Conservation (phyloP, 2,329 filamentous ascomycete genomes). For the Ceratocystiopsis minuta region DNA sequence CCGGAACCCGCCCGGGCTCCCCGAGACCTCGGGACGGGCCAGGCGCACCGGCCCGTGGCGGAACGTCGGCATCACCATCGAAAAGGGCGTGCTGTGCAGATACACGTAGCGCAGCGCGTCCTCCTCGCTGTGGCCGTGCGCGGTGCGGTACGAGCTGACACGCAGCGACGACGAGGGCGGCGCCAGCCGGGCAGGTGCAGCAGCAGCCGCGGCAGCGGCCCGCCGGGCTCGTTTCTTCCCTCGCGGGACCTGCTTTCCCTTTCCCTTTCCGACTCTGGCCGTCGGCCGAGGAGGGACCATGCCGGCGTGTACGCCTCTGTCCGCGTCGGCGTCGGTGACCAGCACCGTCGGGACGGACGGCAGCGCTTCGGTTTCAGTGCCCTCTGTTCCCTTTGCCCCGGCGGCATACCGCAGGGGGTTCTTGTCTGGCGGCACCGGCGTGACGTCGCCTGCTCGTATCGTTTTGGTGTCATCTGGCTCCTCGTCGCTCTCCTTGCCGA, state of each 20-base stretch:
- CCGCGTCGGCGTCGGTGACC: constrained; percentile 9
- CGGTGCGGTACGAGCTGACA: constrained; percentile 1
- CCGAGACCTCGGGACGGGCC: constrained; percentile 20
- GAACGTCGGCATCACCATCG: constrained; percentile 29
- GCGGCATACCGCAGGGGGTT: constrained; percentile 10
- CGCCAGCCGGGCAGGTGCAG: neutral
- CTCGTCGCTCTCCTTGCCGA: constrained; percentile 1
- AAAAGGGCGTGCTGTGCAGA: constrained; percentile 29
- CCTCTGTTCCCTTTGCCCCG: neutral
- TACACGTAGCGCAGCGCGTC: constrained; percentile 21
- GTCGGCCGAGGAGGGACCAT: neutral
- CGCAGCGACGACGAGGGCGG: constrained; percentile 1
- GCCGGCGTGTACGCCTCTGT: neutral
- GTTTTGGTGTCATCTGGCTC: no score
- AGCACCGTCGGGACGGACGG: constrained; percentile 25
- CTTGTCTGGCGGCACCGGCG: constrained; percentile 17
- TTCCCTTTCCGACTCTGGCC: no score
- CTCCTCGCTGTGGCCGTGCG: no score
- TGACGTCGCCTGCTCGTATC: neutral
- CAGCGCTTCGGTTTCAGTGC: no score
- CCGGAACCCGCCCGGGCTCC: no score
- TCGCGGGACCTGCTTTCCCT: neutral
- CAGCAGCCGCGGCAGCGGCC: no score
- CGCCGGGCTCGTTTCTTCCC: no score
- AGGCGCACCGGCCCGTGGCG: constrained; percentile 38